A percentile compares a stretch with the other conserved stretches of the same genome.
phyloP scores from a whole-genome alignment of 768 basidiomycete species.

The Albatrellus ellisii region DNA sequence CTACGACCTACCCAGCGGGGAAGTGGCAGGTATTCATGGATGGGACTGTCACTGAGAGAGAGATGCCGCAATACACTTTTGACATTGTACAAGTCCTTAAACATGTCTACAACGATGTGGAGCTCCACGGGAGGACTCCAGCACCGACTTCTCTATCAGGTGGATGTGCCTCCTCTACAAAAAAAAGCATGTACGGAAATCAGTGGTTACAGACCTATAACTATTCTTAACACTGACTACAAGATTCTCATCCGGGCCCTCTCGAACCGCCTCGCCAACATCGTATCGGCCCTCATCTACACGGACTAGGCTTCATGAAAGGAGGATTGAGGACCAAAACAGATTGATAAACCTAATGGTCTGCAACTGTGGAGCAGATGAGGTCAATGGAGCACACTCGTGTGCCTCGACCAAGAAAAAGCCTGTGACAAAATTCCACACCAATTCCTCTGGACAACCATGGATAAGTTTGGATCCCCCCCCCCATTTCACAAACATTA shows the following conservation, averaged over 20 bases:
- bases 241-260: conserved; percentile 18
- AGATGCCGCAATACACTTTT: background rate
- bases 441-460: conserved; percentile 6
- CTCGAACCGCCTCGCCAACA: background rate
- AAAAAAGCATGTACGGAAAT: conserved; percentile 18
- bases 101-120: background rate
- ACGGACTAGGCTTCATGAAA: conserved; percentile 8
- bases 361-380: background rate
- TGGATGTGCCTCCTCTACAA: conserved; percentile 28
- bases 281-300: background rate
- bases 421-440: conserved; percentile 10
- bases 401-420: conserved; percentile 4
- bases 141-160: conserved; percentile 18
- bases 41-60: background rate
- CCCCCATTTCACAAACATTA: background rate
- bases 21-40: background rate
- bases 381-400: background rate
- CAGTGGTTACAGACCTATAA: conserved; percentile 13
- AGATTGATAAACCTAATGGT: background rate
- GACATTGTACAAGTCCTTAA: background rate
- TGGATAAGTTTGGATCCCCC: conserved; percentile 1
- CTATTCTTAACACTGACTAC: conserved; percentile 21
- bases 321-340: background rate
- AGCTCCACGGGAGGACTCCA: background rate
- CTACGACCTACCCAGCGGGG: background rate